These are phyloP conservation scores for Podosphaera fusca DNA, from an alignment of 2,329 filamentous ascomycete species.

Conservation along the genomic window DNA sequence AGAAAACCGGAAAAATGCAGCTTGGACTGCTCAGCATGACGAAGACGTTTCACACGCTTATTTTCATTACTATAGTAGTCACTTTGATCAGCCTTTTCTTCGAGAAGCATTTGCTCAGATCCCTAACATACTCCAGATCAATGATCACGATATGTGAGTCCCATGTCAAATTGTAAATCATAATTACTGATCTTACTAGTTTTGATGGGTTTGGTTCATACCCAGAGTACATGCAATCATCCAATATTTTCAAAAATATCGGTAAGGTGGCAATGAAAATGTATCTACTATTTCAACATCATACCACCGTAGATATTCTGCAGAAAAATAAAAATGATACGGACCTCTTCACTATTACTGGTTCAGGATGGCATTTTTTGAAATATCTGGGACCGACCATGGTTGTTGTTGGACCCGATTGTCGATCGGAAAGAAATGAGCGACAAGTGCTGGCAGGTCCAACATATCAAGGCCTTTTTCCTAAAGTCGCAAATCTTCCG, in stretches of 20 bases:
- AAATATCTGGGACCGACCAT: conserved; percentile 87
- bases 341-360: conserved; percentile 89
- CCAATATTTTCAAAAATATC: conserved; percentile 95
- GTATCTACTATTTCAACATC: conserved; percentile 96
- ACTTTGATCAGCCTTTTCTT: conserved; percentile 90
- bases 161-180: not conserved
- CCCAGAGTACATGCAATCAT: conserved; percentile 94
- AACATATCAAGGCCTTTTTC: conserved; percentile 92
- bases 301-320: conserved; percentile 83
- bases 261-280: conserved; percentile 87
- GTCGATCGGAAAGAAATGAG: conserved; percentile 73
- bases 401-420: conserved; percentile 74
- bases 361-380: conserved; percentile 96
- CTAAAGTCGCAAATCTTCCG: conserved; percentile 75
- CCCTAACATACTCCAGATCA: conserved; percentile 74
- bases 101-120: conserved; percentile 95
- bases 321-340: conserved; percentile 70
- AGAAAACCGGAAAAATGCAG: conserved; percentile 70
- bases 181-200: conserved; percentile 22
- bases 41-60: conserved; percentile 92
- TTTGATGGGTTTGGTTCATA: conserved; percentile 97
- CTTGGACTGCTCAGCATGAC: conserved; percentile 85
- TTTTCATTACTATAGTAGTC: conserved; percentile 96
- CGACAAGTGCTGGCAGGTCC: conserved; percentile 85
- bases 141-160: conserved; percentile 93